Base-by-base conservation (phyloP, 1,139 yeast species). In the Blastobotrys malaysiensis region DNA sequence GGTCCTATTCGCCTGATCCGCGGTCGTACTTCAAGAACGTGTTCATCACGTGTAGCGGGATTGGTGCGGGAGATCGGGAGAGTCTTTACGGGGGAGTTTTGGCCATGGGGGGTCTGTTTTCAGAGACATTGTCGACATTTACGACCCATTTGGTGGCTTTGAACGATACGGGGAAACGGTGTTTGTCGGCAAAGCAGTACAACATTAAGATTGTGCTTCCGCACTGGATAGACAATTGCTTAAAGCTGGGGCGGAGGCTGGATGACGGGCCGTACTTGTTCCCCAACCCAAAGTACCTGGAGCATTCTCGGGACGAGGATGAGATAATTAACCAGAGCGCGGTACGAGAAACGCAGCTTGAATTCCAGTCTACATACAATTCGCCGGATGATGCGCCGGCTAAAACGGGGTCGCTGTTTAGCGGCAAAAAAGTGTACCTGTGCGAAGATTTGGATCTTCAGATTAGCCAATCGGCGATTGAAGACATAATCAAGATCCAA, bases 121-220 rank as follows among this genome's bases (percentile, higher is more conserved):
- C 82, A 54, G 85, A 84, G 54, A 76, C 77, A n/a, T 69, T 90
- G 39, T 82, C 88, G 9, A 78, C 79, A 52, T 78, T 78, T 58
- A 87, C 95, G 1, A 88, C 97, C 0, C 97, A 91, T 73, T 75
- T 89, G 50, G 73, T 91, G 14, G 80, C 95, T 0, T 65, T 71
- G 9, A 81, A 80, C 60, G 66, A 78, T 24, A 71, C 79, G 36
- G 84, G 85, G 58, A 72, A 62, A 1, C 67, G 63, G 52, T 67
- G 71, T 1, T 73, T 58, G 1, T 69, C 69, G 1, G 67, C 76
- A 52, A 13, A 31, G 20, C 31, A 27, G 6, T 18, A 47, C 39
- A 69, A 74, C 39, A 82, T 88, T 46, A 79, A 81, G 55, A 76
- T 87, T 6, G 93, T 90, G 1, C 72, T 78, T 11, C 95, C 96